A percentile compares a stretch with the other conserved stretches of the same genome.
Conservation (phyloP, 257 asterid species). For the Orobanche coerulescens region DNA sequence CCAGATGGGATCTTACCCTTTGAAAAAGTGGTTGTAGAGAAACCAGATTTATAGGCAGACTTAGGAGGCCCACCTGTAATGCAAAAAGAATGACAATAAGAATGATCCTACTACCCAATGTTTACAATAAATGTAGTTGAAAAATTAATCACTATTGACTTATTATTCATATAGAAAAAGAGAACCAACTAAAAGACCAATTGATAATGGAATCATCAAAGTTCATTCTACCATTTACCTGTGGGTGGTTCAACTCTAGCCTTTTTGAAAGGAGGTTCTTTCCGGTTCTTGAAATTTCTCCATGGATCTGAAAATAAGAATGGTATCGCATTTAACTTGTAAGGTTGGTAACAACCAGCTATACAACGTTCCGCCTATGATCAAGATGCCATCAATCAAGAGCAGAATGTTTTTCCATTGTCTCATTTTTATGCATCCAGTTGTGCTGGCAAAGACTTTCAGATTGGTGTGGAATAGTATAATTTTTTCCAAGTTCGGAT, state of each 20-base stretch:
- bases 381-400: slow-evolving; percentile 16
- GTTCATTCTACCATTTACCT: slow-evolving; percentile 43
- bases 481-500: not conserved
- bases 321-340: slow-evolving; percentile 13
- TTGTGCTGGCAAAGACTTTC: not conserved
- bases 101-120: not conserved
- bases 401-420: slow-evolving; percentile 15
- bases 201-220: slow-evolving; percentile 19
- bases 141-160: slow-evolving; percentile 8
- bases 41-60: slow-evolving; percentile 47
- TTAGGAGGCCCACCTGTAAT: slow-evolving; percentile 56
- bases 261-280: slow-evolving; percentile 80
- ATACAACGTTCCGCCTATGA: slow-evolving; percentile 10
- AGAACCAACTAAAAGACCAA: slow-evolving; percentile 5
- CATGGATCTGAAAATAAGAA: slow-evolving; percentile 51
- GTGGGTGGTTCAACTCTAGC: slow-evolving; percentile 54
- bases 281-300: slow-evolving; percentile 52
- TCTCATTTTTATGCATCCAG: slow-evolving; percentile 1
- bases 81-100: slow-evolving; percentile 2
- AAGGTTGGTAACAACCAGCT: not conserved
- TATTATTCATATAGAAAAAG: not conserved
- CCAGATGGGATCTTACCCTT: slow-evolving; percentile 53
- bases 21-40: slow-evolving; percentile 42
- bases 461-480: not conserved
- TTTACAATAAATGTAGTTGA: slow-evolving; percentile 7